Conservation (phyloP, 108 stramenopile genomes). For the Cyclotella atomus region DNA sequence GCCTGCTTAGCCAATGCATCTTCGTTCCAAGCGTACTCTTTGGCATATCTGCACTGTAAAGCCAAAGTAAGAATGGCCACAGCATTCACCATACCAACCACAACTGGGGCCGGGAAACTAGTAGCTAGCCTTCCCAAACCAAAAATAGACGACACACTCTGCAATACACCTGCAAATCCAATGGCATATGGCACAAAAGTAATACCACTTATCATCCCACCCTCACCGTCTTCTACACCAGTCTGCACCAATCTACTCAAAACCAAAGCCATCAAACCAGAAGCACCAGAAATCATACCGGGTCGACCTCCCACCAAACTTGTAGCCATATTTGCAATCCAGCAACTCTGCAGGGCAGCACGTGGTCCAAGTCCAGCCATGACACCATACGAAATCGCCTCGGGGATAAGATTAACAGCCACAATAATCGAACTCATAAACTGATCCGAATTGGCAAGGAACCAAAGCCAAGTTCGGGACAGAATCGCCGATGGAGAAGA, state of each 20-base stretch:
- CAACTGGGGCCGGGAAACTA: conserved; percentile 51
- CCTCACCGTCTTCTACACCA: conserved; percentile 2
- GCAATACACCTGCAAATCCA: conserved; percentile 54
- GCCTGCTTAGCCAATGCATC: conserved; percentile 16
- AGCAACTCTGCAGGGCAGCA: conserved; percentile 51
- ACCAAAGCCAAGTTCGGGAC: conserved; percentile 35
- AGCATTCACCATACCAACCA: conserved; percentile 68
- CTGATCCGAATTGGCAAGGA: conserved; percentile 51
- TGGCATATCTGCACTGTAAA: conserved; percentile 52
- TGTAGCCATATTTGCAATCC: conserved; percentile 59
- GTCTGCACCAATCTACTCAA: conserved; percentile 30
- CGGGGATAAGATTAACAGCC: conserved; percentile 58
- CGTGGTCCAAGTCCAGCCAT: conserved; percentile 60
- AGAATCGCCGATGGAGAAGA: conserved; percentile 19
- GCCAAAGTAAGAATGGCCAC: conserved; percentile 51
- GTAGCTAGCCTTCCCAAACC: conserved; percentile 44
- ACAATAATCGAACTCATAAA: conserved; percentile 56
- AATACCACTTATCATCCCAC: conserved; percentile 26
- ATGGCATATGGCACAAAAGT: conserved; percentile 58
- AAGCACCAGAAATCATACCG: conserved; percentile 64
- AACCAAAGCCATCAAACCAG: conserved; percentile 44
- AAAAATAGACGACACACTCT: conserved; percentile 45
- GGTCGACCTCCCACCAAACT: conserved; percentile 60
- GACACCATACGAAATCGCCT: conserved; percentile 57
- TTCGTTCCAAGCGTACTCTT: conserved; percentile 38